These are phyloP conservation scores for Waltiozyma sp. DNA, from an alignment of 1,139 yeast species.

Conservation along the genomic window DNA sequence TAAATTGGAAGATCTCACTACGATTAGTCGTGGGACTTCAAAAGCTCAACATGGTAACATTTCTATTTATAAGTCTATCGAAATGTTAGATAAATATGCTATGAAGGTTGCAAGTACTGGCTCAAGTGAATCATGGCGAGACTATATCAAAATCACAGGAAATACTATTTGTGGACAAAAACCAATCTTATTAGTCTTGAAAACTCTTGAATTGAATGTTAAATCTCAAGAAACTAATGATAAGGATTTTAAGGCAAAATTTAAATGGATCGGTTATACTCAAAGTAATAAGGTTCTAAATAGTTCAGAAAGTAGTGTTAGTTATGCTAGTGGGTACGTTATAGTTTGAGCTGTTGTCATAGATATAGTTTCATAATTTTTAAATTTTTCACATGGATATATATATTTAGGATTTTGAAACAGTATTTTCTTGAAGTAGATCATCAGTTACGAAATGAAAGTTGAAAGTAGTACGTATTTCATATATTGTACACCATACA, in stretches of 20 bases:
- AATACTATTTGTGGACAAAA: constrained; percentile 93
- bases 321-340: constrained; percentile 81
- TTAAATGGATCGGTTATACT: constrained; percentile 73
- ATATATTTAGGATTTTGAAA: too few relatives aligned
- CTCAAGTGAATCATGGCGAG: constrained; percentile 38
- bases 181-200: constrained; percentile 59
- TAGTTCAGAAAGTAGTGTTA: constrained; percentile 64
- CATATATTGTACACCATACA: too few relatives aligned
- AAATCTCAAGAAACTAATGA: not conserved
- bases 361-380: too few relatives aligned
- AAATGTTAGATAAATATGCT: constrained; percentile 54
- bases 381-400: too few relatives aligned
- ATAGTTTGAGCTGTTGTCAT: constrained; percentile 10
- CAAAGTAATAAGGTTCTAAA: constrained; percentile 55
- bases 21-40: constrained; percentile 4
- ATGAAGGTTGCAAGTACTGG: constrained; percentile 55
- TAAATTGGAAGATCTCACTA: constrained; percentile 11
- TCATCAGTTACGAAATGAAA: too few relatives aligned
- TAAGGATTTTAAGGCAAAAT: constrained; percentile 18
- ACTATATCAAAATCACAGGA: constrained; percentile 56
- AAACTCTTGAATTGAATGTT: constrained; percentile 31
- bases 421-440: too few relatives aligned
- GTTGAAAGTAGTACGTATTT: too few relatives aligned
- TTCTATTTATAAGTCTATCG: constrained; percentile 57
- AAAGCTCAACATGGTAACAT: constrained; percentile 22